These are phyloP conservation scores for Wallemia ichthyophaga DNA, from an alignment of 1,284 basidiomycete species.

Conservation along the genomic window DNA sequence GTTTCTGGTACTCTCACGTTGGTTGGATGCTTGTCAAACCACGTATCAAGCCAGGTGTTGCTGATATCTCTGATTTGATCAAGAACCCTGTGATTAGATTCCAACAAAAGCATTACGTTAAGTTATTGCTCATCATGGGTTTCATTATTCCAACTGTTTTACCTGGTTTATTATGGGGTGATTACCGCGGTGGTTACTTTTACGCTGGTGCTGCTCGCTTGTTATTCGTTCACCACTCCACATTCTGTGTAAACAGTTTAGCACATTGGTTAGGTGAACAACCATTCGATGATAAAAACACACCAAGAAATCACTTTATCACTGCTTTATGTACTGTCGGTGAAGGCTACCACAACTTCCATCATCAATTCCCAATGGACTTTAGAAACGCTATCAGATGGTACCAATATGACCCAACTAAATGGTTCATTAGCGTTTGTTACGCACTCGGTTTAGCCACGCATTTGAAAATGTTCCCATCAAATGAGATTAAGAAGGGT, in stretches of 20 bases:
- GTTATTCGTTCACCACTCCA: constrained; percentile 70
- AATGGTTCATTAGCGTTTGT: constrained; percentile 60
- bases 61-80: constrained; percentile 56
- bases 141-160: constrained; percentile 43
- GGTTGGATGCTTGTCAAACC: constrained; percentile 87
- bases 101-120: constrained; percentile 58
- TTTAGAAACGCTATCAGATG: constrained; percentile 75
- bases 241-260: constrained; percentile 81
- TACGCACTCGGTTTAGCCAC: constrained; percentile 39
- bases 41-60: constrained; percentile 52
- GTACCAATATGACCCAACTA: constrained; percentile 36
- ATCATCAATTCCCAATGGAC: constrained; percentile 80
- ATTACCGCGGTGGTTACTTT: constrained; percentile 52
- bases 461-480: constrained; percentile 71
- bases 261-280: constrained; percentile 78
- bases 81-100: constrained; percentile 47
- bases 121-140: constrained; percentile 37
- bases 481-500: constrained; percentile 74
- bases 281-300: constrained; percentile 82
- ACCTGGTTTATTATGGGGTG: constrained; percentile 51
- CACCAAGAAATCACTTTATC: constrained; percentile 58
- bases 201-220: constrained; percentile 59
- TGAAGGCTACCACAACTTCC: constrained; percentile 92
- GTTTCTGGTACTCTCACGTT: constrained; percentile 40
- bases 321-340: constrained; percentile 67